Conservation (phyloP, 768 basidiomycete genomes). For the Trametes gibbosa region DNA sequence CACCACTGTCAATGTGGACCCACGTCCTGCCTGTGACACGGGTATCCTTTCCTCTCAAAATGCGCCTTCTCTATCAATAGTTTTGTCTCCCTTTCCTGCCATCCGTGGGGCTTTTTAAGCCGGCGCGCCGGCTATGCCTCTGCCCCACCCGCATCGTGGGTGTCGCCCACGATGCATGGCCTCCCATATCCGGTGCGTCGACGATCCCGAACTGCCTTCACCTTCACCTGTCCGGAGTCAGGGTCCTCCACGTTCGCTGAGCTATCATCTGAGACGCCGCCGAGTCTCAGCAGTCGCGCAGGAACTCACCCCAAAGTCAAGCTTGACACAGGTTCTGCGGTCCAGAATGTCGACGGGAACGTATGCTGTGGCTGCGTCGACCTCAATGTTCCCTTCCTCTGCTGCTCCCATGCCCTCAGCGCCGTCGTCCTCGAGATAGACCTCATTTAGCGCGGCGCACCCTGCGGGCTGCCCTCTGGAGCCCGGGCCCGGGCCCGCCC, state of each 20-base stretch:
- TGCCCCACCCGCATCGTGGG: neutral
- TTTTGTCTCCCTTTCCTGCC: neutral
- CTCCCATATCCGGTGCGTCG: neutral
- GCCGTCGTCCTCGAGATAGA: neutral
- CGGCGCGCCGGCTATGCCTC: neutral
- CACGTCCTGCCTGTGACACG: neutral
- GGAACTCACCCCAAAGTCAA: neutral
- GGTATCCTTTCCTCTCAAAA: neutral
- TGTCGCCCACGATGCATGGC: neutral
- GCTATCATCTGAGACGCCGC: neutral
- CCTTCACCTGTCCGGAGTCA: neutral
- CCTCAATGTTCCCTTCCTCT: neutral
- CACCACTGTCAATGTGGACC: constrained; percentile 14
- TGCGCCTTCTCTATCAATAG: neutral
- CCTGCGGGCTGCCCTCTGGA: neutral
- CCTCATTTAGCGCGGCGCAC: neutral
- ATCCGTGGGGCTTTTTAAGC: too few relatives aligned
- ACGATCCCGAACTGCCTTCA: constrained; percentile 6
- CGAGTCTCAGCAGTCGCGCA: neutral
- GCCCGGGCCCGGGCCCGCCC: neutral
- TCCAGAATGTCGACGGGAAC: too few relatives aligned
- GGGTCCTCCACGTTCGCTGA: neutral
- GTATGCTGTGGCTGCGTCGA: neutral
- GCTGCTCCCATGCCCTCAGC: neutral
- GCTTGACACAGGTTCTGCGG: too few relatives aligned